A percentile compares a stretch with the other conserved stretches of the same genome.
Conservation (phyloP, 345 rosid genomes). For the Arabis alpina region DNA sequence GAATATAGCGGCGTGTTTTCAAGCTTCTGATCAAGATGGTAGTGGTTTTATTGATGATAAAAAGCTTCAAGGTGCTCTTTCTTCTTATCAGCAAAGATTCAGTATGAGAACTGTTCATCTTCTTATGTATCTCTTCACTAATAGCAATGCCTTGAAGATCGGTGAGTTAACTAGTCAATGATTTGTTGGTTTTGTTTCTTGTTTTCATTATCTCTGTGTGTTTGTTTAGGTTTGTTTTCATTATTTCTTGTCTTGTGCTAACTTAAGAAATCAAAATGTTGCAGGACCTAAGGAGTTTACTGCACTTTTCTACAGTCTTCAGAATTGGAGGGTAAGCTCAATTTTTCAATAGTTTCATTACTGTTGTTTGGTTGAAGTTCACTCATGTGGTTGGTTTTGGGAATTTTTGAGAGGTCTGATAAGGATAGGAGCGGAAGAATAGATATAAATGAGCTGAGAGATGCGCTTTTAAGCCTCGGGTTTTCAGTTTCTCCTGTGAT, state of each 20-base stretch:
- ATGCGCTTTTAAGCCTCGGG: constrained; percentile 80
- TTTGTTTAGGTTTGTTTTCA: neutral
- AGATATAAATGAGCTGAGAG: constrained; percentile 77
- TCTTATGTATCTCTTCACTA: constrained; percentile 84
- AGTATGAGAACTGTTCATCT: constrained; percentile 88
- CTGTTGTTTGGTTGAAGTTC: neutral
- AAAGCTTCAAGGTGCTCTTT: constrained; percentile 85
- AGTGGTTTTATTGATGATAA: constrained; percentile 90
- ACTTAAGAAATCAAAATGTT: no score
- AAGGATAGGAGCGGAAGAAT: constrained; percentile 88
- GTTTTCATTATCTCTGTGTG: neutral
- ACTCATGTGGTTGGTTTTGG: constrained; percentile 3
- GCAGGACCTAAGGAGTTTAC: constrained; percentile 90
- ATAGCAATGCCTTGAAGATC: constrained; percentile 68
- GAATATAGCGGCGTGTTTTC: constrained; percentile 72
- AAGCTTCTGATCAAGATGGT: constrained; percentile 80
- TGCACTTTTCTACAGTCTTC: constrained; percentile 86
- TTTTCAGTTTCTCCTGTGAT: constrained; percentile 69
- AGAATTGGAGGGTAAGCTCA: constrained; percentile 85
- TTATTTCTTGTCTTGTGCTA: no score
- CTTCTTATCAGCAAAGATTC: constrained; percentile 80
- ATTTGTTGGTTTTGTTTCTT: no score
- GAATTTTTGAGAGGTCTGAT: constrained; percentile 80
- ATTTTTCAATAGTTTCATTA: neutral
- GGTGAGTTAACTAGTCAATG: no score